Evolutionary conservation across 257 asterid species (phyloP), one percentile per base, ranked within the genome.

Genomic region (Phtheirospermum japonicum): DNA sequence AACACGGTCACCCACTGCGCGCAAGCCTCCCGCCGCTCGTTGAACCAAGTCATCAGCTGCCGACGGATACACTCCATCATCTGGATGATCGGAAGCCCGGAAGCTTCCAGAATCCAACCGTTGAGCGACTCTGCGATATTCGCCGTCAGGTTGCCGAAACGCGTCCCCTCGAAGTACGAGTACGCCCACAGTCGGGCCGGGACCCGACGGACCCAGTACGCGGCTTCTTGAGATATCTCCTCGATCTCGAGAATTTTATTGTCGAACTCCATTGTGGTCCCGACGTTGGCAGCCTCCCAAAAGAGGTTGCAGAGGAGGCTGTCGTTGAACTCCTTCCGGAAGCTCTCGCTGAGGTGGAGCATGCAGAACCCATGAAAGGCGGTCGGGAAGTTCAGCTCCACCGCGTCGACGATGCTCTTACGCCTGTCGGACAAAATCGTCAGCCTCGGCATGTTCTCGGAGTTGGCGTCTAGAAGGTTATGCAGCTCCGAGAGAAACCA

Each of bases 1-100:
- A 83, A 68, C 2, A 73, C 65, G 7, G 91, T 77, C 13, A 82
- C 77, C 91, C 91, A 82, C 57, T 78, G 89, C 80, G 67, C 64
- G 67, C 95, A 77, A 58, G 78, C 75, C 71, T 83, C 89, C 0
- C 91, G 91, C 16, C 95, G 63, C 67, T 83, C 85, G 6, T 78
- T 78, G 59, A 86, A 86, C 91, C 95, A 86, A n/a, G 80, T 81
- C 95, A 86, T 86, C 60, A 86, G 72, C 68, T 83, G 84, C 19
- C 95, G 50, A 0, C 91, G 86, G 8, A 86, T 75, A 54, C 79
- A 79, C 66, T 86, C 95, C 95, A 86, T 76, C 95, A 86, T 83
- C 68, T 86, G 89, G 30, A 80, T 73, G 19, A 83, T 73, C 3
- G 95, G 95, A 42, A 86, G 87, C 12, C 84, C 86, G 4, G 91